These are phyloP conservation scores for Arthrobotrys pseudoclavata DNA, from an alignment of 2,329 filamentous ascomycete genomes.

Conservation along the genomic window DNA sequence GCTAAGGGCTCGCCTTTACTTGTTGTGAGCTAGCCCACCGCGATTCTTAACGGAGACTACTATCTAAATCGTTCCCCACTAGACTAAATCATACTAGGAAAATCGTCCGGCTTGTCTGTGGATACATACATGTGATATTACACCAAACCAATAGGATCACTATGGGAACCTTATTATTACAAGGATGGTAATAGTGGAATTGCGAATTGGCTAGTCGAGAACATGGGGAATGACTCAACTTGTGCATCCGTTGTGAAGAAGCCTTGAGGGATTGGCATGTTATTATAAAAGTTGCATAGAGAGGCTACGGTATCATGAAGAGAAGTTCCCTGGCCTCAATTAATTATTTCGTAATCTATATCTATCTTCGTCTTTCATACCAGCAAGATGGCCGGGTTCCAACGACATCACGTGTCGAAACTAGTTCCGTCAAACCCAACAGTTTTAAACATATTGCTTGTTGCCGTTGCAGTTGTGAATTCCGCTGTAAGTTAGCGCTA, in stretches of 20 bases:
- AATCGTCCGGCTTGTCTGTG: too few relatives aligned
- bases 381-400: constrained; percentile 32
- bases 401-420: constrained; percentile 34
- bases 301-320: too few relatives aligned
- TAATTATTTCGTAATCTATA: background rate
- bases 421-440: constrained; percentile 38
- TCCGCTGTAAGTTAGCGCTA: constrained; percentile 44
- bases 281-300: background rate
- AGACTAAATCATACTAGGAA: background rate
- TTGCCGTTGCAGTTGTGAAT: constrained; percentile 46
- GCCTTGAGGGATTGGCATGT: too few relatives aligned
- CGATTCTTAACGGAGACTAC: background rate
- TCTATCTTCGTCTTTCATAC: background rate
- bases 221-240: too few relatives aligned
- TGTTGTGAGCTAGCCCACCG: background rate
- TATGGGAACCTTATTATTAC: too few relatives aligned
- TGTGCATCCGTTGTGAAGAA: too few relatives aligned
- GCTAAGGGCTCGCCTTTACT: constrained; percentile 1
- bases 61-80: background rate
- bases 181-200: too few relatives aligned
- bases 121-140: background rate
- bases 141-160: too few relatives aligned
- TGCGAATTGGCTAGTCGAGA: too few relatives aligned
- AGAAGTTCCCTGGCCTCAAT: background rate
- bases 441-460: constrained; percentile 31